Evolutionary conservation across 2,329 filamentous ascomycete species (phyloP).

Genomic region (Arthrobotrys megalospora): DNA sequence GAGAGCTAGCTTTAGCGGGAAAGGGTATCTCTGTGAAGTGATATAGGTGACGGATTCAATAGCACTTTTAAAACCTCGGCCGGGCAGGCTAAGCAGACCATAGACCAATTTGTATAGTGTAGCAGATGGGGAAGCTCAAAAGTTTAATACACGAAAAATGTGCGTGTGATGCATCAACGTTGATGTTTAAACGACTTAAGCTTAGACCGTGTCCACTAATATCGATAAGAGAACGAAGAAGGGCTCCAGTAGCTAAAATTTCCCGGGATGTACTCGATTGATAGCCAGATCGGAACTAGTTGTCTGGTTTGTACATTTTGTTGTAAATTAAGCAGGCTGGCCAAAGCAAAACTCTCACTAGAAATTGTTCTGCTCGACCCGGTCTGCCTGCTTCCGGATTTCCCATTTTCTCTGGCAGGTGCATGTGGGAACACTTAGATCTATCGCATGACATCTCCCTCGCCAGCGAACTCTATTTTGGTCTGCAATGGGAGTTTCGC

Average conservation of each 20-base stretch:
- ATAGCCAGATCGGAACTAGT: slow-evolving; percentile 23
- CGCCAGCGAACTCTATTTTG: slow-evolving; percentile 12
- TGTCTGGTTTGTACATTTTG: slow-evolving; percentile 13
- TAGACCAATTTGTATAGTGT: slow-evolving; percentile 26
- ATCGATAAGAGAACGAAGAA: slow-evolving; percentile 23
- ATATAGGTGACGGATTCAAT: slow-evolving; percentile 8
- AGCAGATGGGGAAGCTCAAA: slow-evolving; percentile 13
- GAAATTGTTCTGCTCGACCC: slow-evolving; percentile 7
- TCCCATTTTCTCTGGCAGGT: slow-evolving; percentile 9
- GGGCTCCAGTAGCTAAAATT: slow-evolving; percentile 14
- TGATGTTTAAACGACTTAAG: slow-evolving; percentile 19
- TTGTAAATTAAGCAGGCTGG: slow-evolving; percentile 11
- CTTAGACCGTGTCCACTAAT: slow-evolving; percentile 13
- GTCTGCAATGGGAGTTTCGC: not conserved
- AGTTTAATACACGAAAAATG: slow-evolving; percentile 1
- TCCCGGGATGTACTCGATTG: not conserved
- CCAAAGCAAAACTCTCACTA: not conserved
- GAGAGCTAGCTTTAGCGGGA: not conserved
- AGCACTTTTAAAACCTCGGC: not conserved
- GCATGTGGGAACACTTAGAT: not conserved
- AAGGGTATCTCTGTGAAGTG: not conserved
- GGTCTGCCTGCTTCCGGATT: slow-evolving; percentile 2
- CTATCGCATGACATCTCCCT: slow-evolving; percentile 1
- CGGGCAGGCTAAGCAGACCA: not conserved
- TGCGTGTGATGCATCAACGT: slow-evolving; percentile 24